These are phyloP conservation scores for Trichoderma simmonsii DNA, from an alignment of 2,329 filamentous ascomycete genomes.

Conservation along the genomic window DNA sequence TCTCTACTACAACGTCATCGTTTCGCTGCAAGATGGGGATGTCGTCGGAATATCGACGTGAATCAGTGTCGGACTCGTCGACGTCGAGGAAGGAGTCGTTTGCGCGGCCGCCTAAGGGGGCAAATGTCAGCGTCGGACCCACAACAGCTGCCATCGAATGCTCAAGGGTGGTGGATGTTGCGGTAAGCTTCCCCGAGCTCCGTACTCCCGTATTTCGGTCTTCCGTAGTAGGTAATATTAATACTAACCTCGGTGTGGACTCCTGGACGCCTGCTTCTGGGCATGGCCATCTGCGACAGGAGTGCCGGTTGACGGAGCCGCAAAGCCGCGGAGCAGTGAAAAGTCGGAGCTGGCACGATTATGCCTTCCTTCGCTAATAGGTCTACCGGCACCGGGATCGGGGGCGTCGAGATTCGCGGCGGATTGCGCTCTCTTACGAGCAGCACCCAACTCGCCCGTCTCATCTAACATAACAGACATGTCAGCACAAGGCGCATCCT, in stretches of 20 bases:
- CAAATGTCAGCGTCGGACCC: slow-evolving; percentile 38
- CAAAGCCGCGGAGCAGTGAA: slow-evolving; percentile 55
- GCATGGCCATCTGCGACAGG: slow-evolving; percentile 38
- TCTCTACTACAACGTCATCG: slow-evolving; percentile 58
- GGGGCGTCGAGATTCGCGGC: slow-evolving; percentile 59
- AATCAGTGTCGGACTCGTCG: slow-evolving; percentile 68
- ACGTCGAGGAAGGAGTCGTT: slow-evolving; percentile 61
- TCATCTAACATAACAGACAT: slow-evolving; percentile 32
- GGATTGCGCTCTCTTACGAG: slow-evolving; percentile 57
- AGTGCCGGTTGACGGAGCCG: slow-evolving; percentile 47
- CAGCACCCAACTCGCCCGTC: slow-evolving; percentile 39
- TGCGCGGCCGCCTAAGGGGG: slow-evolving; percentile 49
- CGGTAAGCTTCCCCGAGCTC: slow-evolving; percentile 2
- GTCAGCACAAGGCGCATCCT: background rate
- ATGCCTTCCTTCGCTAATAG: slow-evolving; percentile 62
- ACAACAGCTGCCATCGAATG: slow-evolving; percentile 11
- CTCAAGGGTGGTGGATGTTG: slow-evolving; percentile 6
- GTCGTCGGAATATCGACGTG: slow-evolving; percentile 63
- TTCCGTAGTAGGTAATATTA: background rate
- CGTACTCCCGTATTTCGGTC: background rate
- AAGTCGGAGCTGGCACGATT: slow-evolving; percentile 70
- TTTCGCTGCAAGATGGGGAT: slow-evolving; percentile 64
- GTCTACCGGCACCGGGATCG: slow-evolving; percentile 48
- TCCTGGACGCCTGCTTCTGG: slow-evolving; percentile 32
- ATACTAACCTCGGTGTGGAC: slow-evolving; percentile 31